Percentiles rank a stretch among this genome's conserved stretches.
phyloP scores from a whole-genome alignment of 108 stramenopile genomes.

The Pseudonitzschia multistriata region DNA sequence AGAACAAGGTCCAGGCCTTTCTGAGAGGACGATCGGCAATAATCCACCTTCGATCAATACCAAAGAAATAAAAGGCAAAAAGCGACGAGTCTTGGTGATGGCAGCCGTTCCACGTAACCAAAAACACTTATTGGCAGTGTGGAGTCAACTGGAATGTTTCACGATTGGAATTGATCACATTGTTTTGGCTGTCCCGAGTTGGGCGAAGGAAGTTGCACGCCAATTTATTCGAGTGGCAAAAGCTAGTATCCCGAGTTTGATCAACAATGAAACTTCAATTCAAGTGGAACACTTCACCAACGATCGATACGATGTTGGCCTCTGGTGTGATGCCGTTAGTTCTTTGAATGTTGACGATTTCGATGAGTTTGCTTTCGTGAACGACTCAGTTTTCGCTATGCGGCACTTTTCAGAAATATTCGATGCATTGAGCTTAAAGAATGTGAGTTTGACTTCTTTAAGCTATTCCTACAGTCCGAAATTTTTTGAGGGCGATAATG shows the following conservation, averaged over 20 bases:
- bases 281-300: conserved; percentile 14
- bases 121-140: conserved; percentile 24
- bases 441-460: conserved; percentile 8
- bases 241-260: background rate
- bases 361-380: conserved; percentile 10
- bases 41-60: background rate
- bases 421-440: conserved; percentile 3
- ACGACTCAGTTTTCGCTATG: conserved; percentile 26
- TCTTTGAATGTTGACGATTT: background rate
- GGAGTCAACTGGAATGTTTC: conserved; percentile 37
- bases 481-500: background rate
- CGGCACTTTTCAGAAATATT: conserved; percentile 11
- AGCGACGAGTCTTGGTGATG: conserved; percentile 16
- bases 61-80: background rate
- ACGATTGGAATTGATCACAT: conserved; percentile 23
- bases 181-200: conserved; percentile 18
- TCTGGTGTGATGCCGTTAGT: conserved; percentile 40
- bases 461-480: conserved; percentile 6
- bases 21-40: background rate
- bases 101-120: conserved; percentile 21
- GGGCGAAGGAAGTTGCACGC: conserved; percentile 10
- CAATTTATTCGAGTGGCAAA: conserved; percentile 4
- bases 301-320: conserved; percentile 41
- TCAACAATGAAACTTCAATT: background rate
- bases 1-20: background rate